Conservation (phyloP, 1,284 basidiomycete genomes). For the Porogramme epimiltina region DNA sequence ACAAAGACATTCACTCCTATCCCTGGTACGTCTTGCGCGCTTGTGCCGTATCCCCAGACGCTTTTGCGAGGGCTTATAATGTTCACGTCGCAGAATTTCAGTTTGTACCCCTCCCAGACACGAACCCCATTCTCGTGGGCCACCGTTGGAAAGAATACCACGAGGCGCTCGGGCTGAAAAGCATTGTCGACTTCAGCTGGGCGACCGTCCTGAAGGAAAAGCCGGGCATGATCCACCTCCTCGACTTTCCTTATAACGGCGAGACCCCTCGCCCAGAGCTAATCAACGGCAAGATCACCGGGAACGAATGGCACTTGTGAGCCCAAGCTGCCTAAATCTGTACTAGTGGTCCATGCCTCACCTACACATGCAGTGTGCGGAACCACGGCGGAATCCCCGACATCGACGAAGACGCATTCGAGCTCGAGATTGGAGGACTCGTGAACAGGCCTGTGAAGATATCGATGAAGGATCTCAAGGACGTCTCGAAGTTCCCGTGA, state of each 20-base stretch:
- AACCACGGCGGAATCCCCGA: conserved; percentile 52
- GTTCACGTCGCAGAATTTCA: conserved; percentile 60
- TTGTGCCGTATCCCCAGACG: background rate
- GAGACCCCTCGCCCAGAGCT: conserved; percentile 47
- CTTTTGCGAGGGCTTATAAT: background rate
- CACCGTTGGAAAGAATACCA: conserved; percentile 60
- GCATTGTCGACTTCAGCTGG: conserved; percentile 55
- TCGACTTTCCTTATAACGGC: conserved; percentile 57
- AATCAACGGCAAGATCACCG: conserved; percentile 44
- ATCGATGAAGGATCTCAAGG: conserved; percentile 47
- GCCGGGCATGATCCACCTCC: conserved; percentile 51
- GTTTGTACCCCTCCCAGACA: conserved; percentile 48
- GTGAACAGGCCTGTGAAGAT: conserved; percentile 47
- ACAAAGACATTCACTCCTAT: conserved; percentile 43
- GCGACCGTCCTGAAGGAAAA: conserved; percentile 55
- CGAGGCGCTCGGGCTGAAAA: conserved; percentile 47
- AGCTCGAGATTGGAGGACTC: conserved; percentile 51
- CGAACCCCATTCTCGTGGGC: conserved; percentile 54
- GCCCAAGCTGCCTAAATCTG: conserved; percentile 14
- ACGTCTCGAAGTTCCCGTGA: conserved; percentile 47
- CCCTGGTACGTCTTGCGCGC: conserved; percentile 36
- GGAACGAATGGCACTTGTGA: conserved; percentile 51
- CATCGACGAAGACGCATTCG: conserved; percentile 44
- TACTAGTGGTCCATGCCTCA: background rate
- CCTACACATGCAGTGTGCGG: conserved; percentile 37